Evolutionary conservation across 345 rosid genomes (phyloP).

Genomic region (Laguncularia racemosa): DNA sequence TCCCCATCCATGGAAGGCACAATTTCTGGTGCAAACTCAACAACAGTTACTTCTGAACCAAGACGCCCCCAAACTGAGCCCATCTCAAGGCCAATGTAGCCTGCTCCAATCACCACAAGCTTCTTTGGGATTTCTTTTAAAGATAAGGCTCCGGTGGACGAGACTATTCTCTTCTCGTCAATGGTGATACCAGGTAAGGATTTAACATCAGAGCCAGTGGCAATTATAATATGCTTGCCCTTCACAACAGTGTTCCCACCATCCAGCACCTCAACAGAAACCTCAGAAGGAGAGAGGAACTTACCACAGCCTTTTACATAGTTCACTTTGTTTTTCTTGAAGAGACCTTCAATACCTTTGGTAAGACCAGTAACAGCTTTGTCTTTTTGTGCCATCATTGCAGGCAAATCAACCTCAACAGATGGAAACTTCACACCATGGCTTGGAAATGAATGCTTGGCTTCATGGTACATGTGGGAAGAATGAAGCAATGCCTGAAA

Average conservation of each 20-base stretch:
- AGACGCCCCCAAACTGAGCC: constrained; percentile 95
- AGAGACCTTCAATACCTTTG: constrained; percentile 86
- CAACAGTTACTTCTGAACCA: constrained; percentile 96
- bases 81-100: constrained; percentile 98
- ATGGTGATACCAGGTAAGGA: constrained; percentile 91
- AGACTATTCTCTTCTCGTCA: constrained; percentile 88
- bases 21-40: constrained; percentile 89
- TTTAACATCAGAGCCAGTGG: constrained; percentile 96
- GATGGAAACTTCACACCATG: constrained; percentile 90
- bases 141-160: constrained; percentile 92
- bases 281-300: constrained; percentile 76
- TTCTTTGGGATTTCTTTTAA: constrained; percentile 79
- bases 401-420: constrained; percentile 90
- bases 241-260: constrained; percentile 72
- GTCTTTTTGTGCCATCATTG: constrained; percentile 96
- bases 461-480: constrained; percentile 97
- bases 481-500: constrained; percentile 97
- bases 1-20: constrained; percentile 98
- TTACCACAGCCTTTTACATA: constrained; percentile 96
- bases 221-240: constrained; percentile 87
- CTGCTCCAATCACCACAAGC: constrained; percentile 95
- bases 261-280: constrained; percentile 78
- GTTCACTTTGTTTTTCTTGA: constrained; percentile 95
- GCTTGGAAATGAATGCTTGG: constrained; percentile 67
- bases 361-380: constrained; percentile 86